These are phyloP conservation scores for Populus hybrid DNA, from an alignment of 441 rosid genomes.

Conservation along the genomic window DNA sequence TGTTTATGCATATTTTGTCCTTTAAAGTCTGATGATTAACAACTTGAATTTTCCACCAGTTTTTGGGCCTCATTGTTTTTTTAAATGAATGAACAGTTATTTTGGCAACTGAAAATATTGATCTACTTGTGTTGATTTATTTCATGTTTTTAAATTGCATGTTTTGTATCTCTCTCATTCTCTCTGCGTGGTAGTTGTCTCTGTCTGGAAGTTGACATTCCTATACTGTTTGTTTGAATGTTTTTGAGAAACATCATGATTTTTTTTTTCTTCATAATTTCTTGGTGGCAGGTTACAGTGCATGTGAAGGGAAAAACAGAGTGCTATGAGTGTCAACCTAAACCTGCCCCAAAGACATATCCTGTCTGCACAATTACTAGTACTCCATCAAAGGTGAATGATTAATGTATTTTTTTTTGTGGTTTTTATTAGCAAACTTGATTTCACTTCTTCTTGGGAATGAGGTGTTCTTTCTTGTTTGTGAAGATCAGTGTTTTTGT, in stretches of 20 bases:
- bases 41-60: not conserved
- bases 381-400: conserved; percentile 89
- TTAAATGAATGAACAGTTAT: not conserved
- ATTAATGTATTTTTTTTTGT: not conserved
- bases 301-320: conserved; percentile 92
- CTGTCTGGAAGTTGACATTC: not conserved
- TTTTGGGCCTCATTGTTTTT: not conserved
- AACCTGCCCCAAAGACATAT: conserved; percentile 96
- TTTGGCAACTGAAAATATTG: not conserved
- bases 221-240: conserved; percentile 12
- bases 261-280: not conserved
- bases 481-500: not conserved
- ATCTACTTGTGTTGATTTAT: conserved; percentile 3
- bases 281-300: conserved; percentile 66
- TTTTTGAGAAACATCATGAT: conserved; percentile 11
- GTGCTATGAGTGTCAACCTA: conserved; percentile 94
- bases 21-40: not conserved
- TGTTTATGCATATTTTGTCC: not conserved
- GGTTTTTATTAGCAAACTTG: not conserved
- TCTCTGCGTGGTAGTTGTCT: not conserved
- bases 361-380: conserved; percentile 99
- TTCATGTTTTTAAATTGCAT: not conserved
- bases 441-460: not conserved
- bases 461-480: not conserved
- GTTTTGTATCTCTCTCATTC: not conserved